A percentile compares a stretch with the other conserved stretches of the same genome.
Conservation (phyloP, 345 rosid genomes). For the Arabis alpina region DNA sequence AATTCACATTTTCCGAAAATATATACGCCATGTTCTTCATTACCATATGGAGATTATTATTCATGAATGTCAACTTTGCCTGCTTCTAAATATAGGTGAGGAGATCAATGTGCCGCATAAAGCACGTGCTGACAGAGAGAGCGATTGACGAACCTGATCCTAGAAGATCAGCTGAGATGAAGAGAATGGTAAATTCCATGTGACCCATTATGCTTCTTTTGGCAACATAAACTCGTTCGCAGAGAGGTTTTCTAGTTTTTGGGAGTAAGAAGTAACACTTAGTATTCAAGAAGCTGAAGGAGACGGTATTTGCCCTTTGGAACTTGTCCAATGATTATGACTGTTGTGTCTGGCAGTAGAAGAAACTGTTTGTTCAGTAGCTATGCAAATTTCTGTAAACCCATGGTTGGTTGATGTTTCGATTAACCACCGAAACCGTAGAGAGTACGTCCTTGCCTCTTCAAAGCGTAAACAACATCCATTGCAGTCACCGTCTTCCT, state of each 20-base stretch:
- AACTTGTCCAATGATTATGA: too few species aligned
- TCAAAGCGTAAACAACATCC: conserved; percentile 67
- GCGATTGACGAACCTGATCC: too few species aligned
- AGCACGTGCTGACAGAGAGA: conserved; percentile 86
- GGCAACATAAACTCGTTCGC: background rate
- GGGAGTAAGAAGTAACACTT: too few species aligned
- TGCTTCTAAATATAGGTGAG: conserved; percentile 55
- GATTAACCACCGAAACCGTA: conserved; percentile 60
- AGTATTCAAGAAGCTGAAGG: too few species aligned
- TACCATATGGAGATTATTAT: conserved; percentile 2
- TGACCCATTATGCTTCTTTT: conserved; percentile 50
- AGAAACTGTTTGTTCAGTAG: too few species aligned
- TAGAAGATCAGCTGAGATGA: conserved; percentile 87
- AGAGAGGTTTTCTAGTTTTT: too few species aligned
- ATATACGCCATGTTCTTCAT: too few species aligned
- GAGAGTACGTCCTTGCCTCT: conserved; percentile 67
- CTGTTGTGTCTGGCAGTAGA: too few species aligned
- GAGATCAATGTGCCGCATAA: conserved; percentile 87
- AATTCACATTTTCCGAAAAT: too few species aligned
- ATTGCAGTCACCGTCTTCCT: conserved; percentile 69
- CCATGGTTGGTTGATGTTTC: too few species aligned
- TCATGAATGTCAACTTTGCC: conserved; percentile 1
- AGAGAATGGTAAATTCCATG: conserved; percentile 84
- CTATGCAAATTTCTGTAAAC: too few species aligned
- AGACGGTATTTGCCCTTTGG: too few species aligned